Evolutionary conservation across 768 basidiomycete genomes (phyloP).

Genomic region (Tricholoma sp.): DNA sequence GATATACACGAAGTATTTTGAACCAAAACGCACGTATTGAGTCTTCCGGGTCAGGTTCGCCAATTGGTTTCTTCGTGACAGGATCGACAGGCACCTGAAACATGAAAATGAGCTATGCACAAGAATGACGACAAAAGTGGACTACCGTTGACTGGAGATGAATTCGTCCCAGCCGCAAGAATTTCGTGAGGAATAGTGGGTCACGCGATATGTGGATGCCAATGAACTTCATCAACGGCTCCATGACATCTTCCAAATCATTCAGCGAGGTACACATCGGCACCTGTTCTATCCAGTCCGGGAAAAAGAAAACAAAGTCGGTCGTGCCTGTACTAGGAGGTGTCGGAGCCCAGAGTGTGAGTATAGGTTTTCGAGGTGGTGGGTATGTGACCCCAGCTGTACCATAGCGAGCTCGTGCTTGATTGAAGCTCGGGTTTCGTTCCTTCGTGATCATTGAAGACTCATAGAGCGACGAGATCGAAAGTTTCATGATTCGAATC

Average conservation of each 20-base stretch:
- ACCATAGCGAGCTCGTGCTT: slow-evolving; percentile 61
- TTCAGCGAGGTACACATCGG: slow-evolving; percentile 59
- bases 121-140: background rate
- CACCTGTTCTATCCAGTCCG: slow-evolving; percentile 71
- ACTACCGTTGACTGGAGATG: slow-evolving; percentile 54
- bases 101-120: slow-evolving; percentile 1
- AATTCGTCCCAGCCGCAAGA: slow-evolving; percentile 69
- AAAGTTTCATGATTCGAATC: slow-evolving; percentile 66
- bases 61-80: slow-evolving; percentile 54
- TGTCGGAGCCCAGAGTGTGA: slow-evolving; percentile 76
- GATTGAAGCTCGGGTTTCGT: slow-evolving; percentile 55
- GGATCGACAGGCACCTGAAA: slow-evolving; percentile 46
- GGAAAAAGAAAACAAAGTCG: slow-evolving; percentile 91
- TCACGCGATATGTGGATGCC: slow-evolving; percentile 81
- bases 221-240: slow-evolving; percentile 76
- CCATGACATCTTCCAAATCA: slow-evolving; percentile 71
- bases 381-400: slow-evolving; percentile 47
- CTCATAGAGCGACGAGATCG: slow-evolving; percentile 67
- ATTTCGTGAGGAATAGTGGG: slow-evolving; percentile 70
- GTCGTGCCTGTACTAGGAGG: slow-evolving; percentile 71
- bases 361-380: slow-evolving; percentile 52
- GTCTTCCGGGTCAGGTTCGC: slow-evolving; percentile 49
- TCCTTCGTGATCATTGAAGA: slow-evolving; percentile 48
- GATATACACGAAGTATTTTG: slow-evolving; percentile 67
- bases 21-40: slow-evolving; percentile 82